Evolutionary conservation across 2,329 filamentous ascomycete genomes (phyloP), one percentile per base, ranked within the genome.

Genomic region (Aspergillus fischeri): DNA sequence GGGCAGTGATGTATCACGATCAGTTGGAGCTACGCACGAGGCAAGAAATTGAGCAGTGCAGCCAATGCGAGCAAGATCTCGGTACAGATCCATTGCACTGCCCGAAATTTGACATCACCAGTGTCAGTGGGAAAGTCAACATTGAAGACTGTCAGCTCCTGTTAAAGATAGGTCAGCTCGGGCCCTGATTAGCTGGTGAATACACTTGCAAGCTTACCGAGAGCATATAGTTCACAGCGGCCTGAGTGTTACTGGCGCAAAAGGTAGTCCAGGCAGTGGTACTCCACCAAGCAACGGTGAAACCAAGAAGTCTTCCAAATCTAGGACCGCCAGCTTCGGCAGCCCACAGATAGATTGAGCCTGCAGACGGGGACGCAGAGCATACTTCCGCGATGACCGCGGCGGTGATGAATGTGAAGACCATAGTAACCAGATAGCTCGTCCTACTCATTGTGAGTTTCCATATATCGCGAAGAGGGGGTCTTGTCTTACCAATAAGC

Each of bases 281-380:
- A 63, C 80, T 83, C 83, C 83, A 86, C 83, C 83, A 86, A 0
- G 83, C 83, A n/a, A 85, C 83, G n/a, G 84, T 70, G 66, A 84
- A 85, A 20, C 83, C 83, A 54, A 85, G 77, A 0, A 85, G 71
- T 28, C 83, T 70, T n/a, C 83, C 82, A 61, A 75, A 85, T 24
- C 75, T 75, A 27, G 78, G 80, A 4, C 83, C 83, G 47, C 82
- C 83, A 20, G 82, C 75, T 62, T 85, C 83, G 44, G 83, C 83
- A n/a, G 83, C 83, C 83, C 83, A 85, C 20, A 85, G 76, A 59
- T 85, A 85, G 64, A 85, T 85, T 2, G 81, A 84, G 0, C 83
- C 83, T 11, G 83, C 82, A 2, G 83, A 79, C 0, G 83, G 83
- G 2, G 83, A 78, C 3, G 83, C 83, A 24, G 83, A 85, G 63